Evolutionary conservation across 345 rosid species (phyloP).

Genomic region (Hibiscus syriacus): DNA sequence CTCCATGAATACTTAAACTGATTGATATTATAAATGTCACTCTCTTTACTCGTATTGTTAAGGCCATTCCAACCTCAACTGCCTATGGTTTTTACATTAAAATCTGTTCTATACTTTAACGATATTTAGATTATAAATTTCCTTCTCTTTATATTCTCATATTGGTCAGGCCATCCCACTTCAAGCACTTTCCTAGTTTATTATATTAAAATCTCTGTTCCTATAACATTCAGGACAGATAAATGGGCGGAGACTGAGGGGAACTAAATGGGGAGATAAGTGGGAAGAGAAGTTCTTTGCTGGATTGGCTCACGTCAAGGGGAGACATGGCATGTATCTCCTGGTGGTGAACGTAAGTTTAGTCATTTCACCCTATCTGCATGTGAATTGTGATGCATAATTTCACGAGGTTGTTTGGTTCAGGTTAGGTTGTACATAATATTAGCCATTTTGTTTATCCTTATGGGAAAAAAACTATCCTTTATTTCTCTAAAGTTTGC

Average conservation of each 20-base stretch:
- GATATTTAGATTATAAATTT: neutral
- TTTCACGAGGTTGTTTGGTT: neutral
- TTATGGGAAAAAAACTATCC: neutral
- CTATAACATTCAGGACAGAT: slow-evolving; percentile 68
- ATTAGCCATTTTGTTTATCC: neutral
- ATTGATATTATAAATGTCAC: too few species aligned
- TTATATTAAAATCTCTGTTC: neutral
- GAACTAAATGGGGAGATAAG: slow-evolving; percentile 99
- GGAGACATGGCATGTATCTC: slow-evolving; percentile 97
- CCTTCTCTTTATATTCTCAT: neutral
- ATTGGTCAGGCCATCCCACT: neutral
- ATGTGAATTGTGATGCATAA: slow-evolving; percentile 1
- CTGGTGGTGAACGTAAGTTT: slow-evolving; percentile 63
- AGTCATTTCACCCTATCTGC: neutral
- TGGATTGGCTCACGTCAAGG: slow-evolving; percentile 97
- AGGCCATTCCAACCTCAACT: too few species aligned
- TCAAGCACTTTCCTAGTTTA: neutral
- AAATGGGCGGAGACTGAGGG: slow-evolving; percentile 99
- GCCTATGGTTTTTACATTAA: too few species aligned
- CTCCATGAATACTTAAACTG: neutral
- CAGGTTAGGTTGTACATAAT: neutral
- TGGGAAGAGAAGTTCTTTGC: slow-evolving; percentile 98
- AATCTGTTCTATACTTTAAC: too few species aligned
- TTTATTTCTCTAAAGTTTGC: neutral
- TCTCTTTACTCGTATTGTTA: too few species aligned